These are phyloP conservation scores for Clausena lansium DNA, from an alignment of 345 rosid species.

Conservation along the genomic window DNA sequence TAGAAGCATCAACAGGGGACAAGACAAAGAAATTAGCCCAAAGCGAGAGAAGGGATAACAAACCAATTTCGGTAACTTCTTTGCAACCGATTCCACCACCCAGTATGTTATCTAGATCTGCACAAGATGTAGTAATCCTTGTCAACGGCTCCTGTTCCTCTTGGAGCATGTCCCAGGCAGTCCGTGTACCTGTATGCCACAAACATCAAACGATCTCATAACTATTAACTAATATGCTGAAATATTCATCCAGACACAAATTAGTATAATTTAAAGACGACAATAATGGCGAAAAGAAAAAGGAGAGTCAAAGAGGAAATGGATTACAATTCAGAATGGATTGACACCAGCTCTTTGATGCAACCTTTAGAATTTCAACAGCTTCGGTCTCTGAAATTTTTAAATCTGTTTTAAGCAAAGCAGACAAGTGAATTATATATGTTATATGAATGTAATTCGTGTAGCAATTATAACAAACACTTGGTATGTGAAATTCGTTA, in stretches of 20 bases:
- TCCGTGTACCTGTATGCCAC: slow-evolving; percentile 57
- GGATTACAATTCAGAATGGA: slow-evolving; percentile 45
- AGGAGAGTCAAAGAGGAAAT: slow-evolving; percentile 4
- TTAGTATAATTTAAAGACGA: neutral
- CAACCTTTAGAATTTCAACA: slow-evolving; percentile 48
- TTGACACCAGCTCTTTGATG: slow-evolving; percentile 26
- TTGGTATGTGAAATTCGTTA: slow-evolving; percentile 11
- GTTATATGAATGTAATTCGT: neutral
- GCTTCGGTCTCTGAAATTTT: slow-evolving; percentile 61
- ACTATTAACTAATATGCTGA: no score
- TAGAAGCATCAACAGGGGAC: neutral
- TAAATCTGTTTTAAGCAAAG: slow-evolving; percentile 35
- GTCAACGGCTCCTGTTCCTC: slow-evolving; percentile 58
- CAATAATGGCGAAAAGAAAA: neutral
- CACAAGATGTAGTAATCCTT: slow-evolving; percentile 75
- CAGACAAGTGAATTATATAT: no score
- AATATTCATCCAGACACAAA: neutral
- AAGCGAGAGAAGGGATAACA: slow-evolving; percentile 10
- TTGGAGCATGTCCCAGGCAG: slow-evolving; percentile 89
- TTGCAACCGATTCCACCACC: slow-evolving; percentile 90
- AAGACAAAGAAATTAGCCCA: neutral
- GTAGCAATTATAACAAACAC: slow-evolving; percentile 28
- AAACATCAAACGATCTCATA: neutral
- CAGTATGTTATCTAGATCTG: slow-evolving; percentile 72
- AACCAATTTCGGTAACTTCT: slow-evolving; percentile 95